A percentile compares a stretch with the other conserved stretches of the same genome.
These are phyloP conservation scores for Wickerhamomyces queroliae DNA, from an alignment of 805 yeast genomes.

Conservation along the genomic window DNA sequence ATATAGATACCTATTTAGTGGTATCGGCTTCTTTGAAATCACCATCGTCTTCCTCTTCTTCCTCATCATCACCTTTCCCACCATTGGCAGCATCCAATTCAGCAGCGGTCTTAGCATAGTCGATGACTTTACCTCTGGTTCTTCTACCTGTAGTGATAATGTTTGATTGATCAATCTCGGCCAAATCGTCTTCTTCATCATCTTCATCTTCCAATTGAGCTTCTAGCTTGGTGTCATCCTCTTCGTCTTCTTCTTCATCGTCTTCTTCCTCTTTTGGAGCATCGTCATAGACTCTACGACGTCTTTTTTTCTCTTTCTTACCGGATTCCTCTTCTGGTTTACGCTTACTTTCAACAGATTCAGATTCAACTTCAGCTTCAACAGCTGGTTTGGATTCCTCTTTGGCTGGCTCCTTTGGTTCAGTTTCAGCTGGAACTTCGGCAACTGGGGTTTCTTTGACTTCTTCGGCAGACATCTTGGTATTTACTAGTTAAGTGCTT, in stretches of 20 bases:
- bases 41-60: conserved; percentile 40
- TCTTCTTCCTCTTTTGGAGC: conserved; percentile 49
- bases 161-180: conserved; percentile 76
- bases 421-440: conserved; percentile 5
- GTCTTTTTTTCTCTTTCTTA: conserved; percentile 43
- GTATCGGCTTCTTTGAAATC: conserved; percentile 42
- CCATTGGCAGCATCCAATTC: conserved; percentile 43
- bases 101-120: conserved; percentile 75
- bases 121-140: conserved; percentile 86
- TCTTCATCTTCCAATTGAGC: conserved; percentile 41
- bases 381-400: conserved; percentile 12
- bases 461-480: conserved; percentile 24
- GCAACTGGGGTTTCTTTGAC: conserved; percentile 16
- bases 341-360: conserved; percentile 19
- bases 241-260: conserved; percentile 34
- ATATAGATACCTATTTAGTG: conserved; percentile 14
- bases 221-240: conserved; percentile 46
- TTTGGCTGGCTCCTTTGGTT: conserved; percentile 3
- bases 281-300: conserved; percentile 57
- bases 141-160: conserved; percentile 83
- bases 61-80: conserved; percentile 41
- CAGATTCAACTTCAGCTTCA: conserved; percentile 16
- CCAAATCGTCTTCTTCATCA: conserved; percentile 71
- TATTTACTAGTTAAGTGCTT: too few relatives aligned
- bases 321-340: conserved; percentile 18